Evolutionary conservation across 202 grass and related monocot genomes (phyloP), one percentile per base, ranked within the genome.

Genomic region (Musa balbisiana): DNA sequence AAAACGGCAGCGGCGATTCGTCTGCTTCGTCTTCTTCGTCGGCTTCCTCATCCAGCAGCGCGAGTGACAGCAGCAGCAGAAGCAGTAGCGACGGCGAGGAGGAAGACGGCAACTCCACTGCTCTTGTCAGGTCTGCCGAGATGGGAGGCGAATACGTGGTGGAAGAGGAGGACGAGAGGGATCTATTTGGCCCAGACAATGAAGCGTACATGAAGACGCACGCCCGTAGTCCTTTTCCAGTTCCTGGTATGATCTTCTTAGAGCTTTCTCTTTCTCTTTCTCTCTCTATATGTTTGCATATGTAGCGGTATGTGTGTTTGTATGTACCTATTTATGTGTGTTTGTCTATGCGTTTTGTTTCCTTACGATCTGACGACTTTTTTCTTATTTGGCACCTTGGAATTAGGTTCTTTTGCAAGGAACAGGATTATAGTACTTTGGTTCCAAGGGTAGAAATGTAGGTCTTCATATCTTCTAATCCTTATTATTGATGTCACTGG

Each of bases 111-210:
- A 84, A 89, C 77, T 87, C 84, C 80, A 75, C 78, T 55, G 76
- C 80, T 13, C 64, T 66, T 17, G 60, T 51, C 63, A 53, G 77
- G 6, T 49, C 72, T 17, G 77, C 26, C 70, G 76, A 13, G 9
- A 71, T 60, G 25, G 80, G 76, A 20, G 52, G 52, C 26, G 86
- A 86, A 13, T 83, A 78, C 55, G 80, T 65, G 49, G 74, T 27
- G 52, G 69, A 75, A 24, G 74, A 81, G 15, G 79, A 82, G 52
- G 90, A 94, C 16, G 85, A 91, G 33, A 91, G 82, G 64, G 91
- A 98, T 91, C 84, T 98, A 67, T 98, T 98, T 80, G 95, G 91
- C 58, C 87, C 87, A 62, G 95, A 98, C 69, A 98, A 98, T 75
- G 91, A 92, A 64, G 87, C 93, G 25, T 98, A 94, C 79, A 76